A percentile compares a stretch with the other conserved stretches of the same genome.
phyloP scores from a whole-genome alignment of 2,329 filamentous ascomycete species.

The Ophiostoma montium region DNA sequence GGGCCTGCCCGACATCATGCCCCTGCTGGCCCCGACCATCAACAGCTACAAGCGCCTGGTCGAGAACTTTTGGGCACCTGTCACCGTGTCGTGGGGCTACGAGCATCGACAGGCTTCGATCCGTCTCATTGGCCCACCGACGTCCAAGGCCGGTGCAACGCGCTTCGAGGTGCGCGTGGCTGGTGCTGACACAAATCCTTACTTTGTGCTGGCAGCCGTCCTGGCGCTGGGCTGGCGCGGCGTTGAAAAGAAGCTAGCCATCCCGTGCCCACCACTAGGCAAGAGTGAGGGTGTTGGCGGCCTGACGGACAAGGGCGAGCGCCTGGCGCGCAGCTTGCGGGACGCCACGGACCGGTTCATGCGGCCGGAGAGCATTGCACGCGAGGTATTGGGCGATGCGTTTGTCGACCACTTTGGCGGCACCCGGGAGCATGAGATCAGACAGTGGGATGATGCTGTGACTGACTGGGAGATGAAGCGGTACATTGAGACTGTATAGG shows the following conservation, averaged over 20 bases:
- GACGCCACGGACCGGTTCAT: conserved; percentile 74
- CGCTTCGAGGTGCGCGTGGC: conserved; percentile 86
- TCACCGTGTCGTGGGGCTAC: conserved; percentile 92
- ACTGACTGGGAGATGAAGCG: conserved; percentile 84
- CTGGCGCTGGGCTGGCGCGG: conserved; percentile 82
- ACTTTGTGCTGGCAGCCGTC: conserved; percentile 75
- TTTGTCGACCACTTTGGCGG: conserved; percentile 95
- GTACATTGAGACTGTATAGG: conserved; percentile 58
- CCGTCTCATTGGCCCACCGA: conserved; percentile 78
- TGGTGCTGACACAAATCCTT: conserved; percentile 86
- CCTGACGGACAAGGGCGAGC: conserved; percentile 52
- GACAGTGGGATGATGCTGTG: conserved; percentile 88
- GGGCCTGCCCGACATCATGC: conserved; percentile 90
- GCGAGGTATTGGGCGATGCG: conserved; percentile 83
- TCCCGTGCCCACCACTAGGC: conserved; percentile 68
- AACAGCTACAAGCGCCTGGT: conserved; percentile 98
- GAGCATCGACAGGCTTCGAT: conserved; percentile 91
- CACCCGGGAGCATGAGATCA: conserved; percentile 79
- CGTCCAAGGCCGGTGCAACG: conserved; percentile 69
- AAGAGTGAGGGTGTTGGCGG: conserved; percentile 74
- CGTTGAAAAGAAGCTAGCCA: conserved; percentile 79
- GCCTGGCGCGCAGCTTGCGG: conserved; percentile 71
- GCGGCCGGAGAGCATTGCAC: conserved; percentile 67
- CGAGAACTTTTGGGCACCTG: conserved; percentile 98
- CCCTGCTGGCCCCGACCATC: conserved; percentile 80